Conservation (phyloP, 2,329 filamentous ascomycete genomes). For the Ceratocystis destructans region DNA sequence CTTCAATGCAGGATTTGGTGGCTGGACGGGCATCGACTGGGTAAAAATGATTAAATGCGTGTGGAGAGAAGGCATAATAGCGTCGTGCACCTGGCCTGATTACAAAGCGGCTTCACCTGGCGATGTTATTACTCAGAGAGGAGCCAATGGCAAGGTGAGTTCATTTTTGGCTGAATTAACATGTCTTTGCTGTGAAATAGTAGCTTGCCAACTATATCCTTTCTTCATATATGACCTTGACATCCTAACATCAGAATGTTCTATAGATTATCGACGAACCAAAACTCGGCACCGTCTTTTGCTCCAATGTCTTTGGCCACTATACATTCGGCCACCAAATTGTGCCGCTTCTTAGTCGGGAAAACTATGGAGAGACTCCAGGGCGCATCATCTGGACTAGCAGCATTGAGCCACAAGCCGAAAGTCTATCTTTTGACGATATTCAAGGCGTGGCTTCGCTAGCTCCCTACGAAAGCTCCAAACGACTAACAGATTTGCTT, state of each 20-base stretch:
- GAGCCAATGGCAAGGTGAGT: constrained; percentile 2
- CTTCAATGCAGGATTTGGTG: constrained; percentile 79
- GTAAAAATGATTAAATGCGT: constrained; percentile 26
- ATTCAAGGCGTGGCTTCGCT: constrained; percentile 54
- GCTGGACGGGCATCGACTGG: constrained; percentile 61
- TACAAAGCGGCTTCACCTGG: constrained; percentile 54
- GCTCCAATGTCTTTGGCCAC: constrained; percentile 88
- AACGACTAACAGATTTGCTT: constrained; percentile 75
- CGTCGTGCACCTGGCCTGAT: constrained; percentile 60
- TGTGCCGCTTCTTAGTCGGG: constrained; percentile 53
- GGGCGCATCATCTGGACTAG: constrained; percentile 78
- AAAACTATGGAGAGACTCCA: constrained; percentile 26
- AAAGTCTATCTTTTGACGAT: constrained; percentile 51
- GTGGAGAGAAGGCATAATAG: constrained; percentile 46
- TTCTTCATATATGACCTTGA: not conserved
- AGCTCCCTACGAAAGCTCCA: constrained; percentile 70
- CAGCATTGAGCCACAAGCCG: constrained; percentile 53
- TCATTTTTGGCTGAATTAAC: too few relatives aligned
- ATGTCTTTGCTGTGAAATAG: not conserved
- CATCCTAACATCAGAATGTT: not conserved
- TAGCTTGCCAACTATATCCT: not conserved
- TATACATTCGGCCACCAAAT: constrained; percentile 78
- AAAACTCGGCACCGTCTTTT: constrained; percentile 67
- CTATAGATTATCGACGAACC: constrained; percentile 27
- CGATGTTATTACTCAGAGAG: constrained; percentile 15